A percentile compares a stretch with the other conserved stretches of the same genome.
These are phyloP conservation scores for Castanea sativa DNA, from an alignment of 306 rosid genomes.

Conservation along the genomic window DNA sequence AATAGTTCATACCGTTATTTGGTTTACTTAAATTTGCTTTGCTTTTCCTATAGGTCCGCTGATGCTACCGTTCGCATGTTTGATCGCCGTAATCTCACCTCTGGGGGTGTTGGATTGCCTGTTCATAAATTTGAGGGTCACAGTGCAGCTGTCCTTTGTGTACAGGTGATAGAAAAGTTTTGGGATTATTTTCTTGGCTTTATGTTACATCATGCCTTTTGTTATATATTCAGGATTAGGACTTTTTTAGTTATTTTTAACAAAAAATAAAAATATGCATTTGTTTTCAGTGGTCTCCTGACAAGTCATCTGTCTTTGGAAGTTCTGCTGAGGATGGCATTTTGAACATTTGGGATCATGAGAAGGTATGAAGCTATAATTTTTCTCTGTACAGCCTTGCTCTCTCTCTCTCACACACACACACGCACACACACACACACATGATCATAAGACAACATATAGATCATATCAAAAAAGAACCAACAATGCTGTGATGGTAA, in stretches of 20 bases:
- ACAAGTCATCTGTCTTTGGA: conserved; percentile 13
- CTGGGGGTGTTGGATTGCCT: conserved; percentile 37
- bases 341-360: conserved; percentile 10
- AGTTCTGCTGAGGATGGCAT: conserved; percentile 21
- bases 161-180: conserved; percentile 32
- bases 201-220: background rate
- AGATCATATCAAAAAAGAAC: background rate
- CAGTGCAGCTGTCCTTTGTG: conserved; percentile 43
- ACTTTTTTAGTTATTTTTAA: background rate
- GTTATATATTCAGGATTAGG: background rate
- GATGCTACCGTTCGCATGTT: conserved; percentile 89
- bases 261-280: background rate
- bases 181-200: background rate
- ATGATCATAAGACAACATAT: background rate
- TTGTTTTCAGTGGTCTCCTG: conserved; percentile 9
- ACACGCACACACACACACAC: background rate
- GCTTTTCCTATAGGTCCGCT: conserved; percentile 62
- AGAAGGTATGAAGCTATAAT: conserved; percentile 1
- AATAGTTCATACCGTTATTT: background rate
- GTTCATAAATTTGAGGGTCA: conserved; percentile 46
- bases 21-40: background rate
- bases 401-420: background rate
- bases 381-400: background rate
- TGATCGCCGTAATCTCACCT: conserved; percentile 82
- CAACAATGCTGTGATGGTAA: too few relatives aligned